A percentile compares a stretch with the other conserved stretches of the same genome.
phyloP scores from a whole-genome alignment of 2,329 filamentous ascomycete genomes.

The Raffaelea ambrosiae region DNA sequence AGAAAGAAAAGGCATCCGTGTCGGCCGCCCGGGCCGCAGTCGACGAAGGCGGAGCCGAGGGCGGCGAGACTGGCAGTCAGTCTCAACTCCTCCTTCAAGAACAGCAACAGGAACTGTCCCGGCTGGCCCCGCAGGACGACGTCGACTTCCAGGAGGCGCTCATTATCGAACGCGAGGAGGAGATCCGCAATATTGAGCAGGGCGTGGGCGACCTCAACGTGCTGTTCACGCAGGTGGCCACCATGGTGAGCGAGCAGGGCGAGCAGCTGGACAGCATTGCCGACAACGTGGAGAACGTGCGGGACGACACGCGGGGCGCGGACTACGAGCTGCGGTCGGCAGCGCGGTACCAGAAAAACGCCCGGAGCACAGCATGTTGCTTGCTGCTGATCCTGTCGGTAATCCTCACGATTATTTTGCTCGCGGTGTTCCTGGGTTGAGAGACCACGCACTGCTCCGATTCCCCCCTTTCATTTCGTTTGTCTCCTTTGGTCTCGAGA shows the following conservation, averaged over 20 bases:
- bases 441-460: neutral
- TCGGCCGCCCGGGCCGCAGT: slow-evolving; percentile 74
- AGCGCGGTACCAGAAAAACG: slow-evolving; percentile 88
- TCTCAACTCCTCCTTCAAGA: slow-evolving; percentile 47
- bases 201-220: slow-evolving; percentile 93
- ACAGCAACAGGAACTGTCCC: slow-evolving; percentile 64
- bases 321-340: slow-evolving; percentile 80
- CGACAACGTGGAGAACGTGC: slow-evolving; percentile 77
- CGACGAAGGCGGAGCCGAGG: slow-evolving; percentile 42
- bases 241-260: slow-evolving; percentile 92
- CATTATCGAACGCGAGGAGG: slow-evolving; percentile 91
- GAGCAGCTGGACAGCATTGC: slow-evolving; percentile 79
- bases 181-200: slow-evolving; percentile 97
- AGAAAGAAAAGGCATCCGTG: slow-evolving; percentile 84
- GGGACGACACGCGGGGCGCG: slow-evolving; percentile 74
- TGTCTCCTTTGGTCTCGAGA: too few species aligned
- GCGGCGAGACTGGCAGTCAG: slow-evolving; percentile 13
- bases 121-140: slow-evolving; percentile 82
- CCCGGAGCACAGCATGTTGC: slow-evolving; percentile 89
- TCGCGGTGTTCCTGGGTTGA: slow-evolving; percentile 75
- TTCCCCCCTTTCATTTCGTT: neutral
- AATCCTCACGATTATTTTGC: slow-evolving; percentile 79
- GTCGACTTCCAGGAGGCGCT: slow-evolving; percentile 96
- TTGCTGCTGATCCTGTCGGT: slow-evolving; percentile 80
- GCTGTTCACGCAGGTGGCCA: slow-evolving; percentile 93